A percentile compares a stretch with the other conserved stretches of the same genome.
Evolutionary conservation across 352 stramenopile genomes (phyloP).

Genomic region (Plasmopara halstedii): DNA sequence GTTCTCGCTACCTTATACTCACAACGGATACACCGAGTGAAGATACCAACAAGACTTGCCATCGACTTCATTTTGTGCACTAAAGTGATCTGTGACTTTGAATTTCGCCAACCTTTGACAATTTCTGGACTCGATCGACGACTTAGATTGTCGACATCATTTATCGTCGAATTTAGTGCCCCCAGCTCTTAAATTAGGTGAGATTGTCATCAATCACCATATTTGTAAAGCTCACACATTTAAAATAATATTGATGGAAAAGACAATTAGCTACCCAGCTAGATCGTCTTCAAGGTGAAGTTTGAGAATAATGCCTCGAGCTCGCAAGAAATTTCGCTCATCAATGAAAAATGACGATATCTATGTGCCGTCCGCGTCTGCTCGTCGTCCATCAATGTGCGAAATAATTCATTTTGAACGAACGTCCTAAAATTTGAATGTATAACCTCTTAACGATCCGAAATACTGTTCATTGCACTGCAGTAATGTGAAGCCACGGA

Average conservation of each 20-base stretch:
- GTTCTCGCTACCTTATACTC: constrained; percentile 9
- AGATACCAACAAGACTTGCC: constrained; percentile 10
- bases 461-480: too few relatives aligned
- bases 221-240: too few relatives aligned
- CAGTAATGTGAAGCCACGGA: constrained; percentile 18
- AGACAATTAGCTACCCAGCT: neutral
- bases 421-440: too few relatives aligned
- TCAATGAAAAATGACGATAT: constrained; percentile 18
- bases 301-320: constrained; percentile 22
- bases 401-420: neutral
- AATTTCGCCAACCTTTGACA: constrained; percentile 12
- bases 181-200: neutral
- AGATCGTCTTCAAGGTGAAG: too few relatives aligned
- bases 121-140: constrained; percentile 11
- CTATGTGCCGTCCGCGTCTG: constrained; percentile 19
- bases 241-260: constrained; percentile 27
- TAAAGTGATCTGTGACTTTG: neutral
- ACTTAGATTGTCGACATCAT: constrained; percentile 15
- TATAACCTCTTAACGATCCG: too few relatives aligned
- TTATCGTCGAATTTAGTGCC: neutral
- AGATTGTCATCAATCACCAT: too few relatives aligned
- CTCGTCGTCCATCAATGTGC: constrained; percentile 26
- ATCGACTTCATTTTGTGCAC: neutral
- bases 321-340: constrained; percentile 21
- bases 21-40: constrained; percentile 4